Evolutionary conservation across 2,329 filamentous ascomycete species (phyloP).

Genomic region (Berkeleyomyces rouxiae): DNA sequence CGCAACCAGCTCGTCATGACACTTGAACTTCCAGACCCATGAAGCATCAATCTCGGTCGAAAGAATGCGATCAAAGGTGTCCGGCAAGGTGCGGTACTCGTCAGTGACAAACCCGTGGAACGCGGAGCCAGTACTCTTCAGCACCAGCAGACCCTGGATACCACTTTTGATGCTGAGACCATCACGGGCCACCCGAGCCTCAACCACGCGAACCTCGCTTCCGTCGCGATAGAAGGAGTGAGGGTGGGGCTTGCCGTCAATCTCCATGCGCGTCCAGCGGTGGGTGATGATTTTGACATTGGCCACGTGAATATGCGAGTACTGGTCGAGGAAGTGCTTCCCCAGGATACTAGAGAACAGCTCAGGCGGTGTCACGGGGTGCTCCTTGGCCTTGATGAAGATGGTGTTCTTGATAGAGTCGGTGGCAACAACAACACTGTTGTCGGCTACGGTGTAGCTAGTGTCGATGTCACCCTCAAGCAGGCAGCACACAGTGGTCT

Average conservation of each 20-base stretch:
- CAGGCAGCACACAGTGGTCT: constrained; percentile 88
- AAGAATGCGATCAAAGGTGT: constrained; percentile 89
- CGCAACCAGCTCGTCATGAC: constrained; percentile 48
- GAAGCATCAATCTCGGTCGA: constrained; percentile 78
- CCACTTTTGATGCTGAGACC: constrained; percentile 63
- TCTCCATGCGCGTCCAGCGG: constrained; percentile 75
- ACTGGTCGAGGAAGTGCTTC: constrained; percentile 74
- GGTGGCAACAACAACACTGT: constrained; percentile 86
- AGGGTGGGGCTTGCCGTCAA: constrained; percentile 81
- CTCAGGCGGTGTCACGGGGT: constrained; percentile 84
- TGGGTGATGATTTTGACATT: constrained; percentile 71
- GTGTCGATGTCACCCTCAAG: constrained; percentile 82
- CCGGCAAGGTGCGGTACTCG: constrained; percentile 78
- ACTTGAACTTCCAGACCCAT: constrained; percentile 73
- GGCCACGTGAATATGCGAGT: constrained; percentile 72
- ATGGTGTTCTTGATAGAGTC: constrained; percentile 97
- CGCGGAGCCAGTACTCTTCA: constrained; percentile 91
- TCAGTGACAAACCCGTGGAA: constrained; percentile 91
- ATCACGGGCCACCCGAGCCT: constrained; percentile 50
- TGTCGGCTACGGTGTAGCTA: constrained; percentile 86
- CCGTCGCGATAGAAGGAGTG: constrained; percentile 90
- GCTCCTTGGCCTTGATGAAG: constrained; percentile 87
- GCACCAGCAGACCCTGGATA: constrained; percentile 67
- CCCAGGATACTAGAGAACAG: constrained; percentile 75
- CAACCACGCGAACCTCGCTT: constrained; percentile 69